Evolutionary conservation across 2,329 filamentous ascomycete genomes (phyloP), one percentile per base, ranked within the genome.

Genomic region (Colletotrichum sp.): DNA sequence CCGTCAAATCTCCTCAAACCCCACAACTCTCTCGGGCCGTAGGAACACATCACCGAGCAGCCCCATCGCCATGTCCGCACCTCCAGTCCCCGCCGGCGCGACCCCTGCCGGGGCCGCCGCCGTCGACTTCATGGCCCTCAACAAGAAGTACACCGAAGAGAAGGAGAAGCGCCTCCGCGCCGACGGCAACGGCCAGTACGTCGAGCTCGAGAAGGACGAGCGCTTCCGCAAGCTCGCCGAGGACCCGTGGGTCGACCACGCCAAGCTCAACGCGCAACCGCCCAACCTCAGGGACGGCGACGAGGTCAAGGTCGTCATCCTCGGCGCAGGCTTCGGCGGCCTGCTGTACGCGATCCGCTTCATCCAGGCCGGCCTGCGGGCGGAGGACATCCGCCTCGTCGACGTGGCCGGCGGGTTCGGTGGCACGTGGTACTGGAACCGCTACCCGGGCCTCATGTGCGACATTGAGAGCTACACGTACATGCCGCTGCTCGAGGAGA

Each of bases 381-480:
- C 79, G 8, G 73, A 84, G 0, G 85, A 87, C 9, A 84, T 89
- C n/a, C 82, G 83, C 1, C 75, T 89, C 0, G 80, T 87, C 27
- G 88, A 89, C 44, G 77, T 80, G 0, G 87, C 84, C 2, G 87
- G 86, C 12, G 87, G 86, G 6, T 85, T 88, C 30, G 88, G 88
- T 5, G 89, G 89, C 13, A 89, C 87, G 0, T 90, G 88, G 89
- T 89, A 88, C 74, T 89, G 88, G 86, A 89, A 89, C 76, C 82
- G 87, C 0, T 90, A 89, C 72, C 88, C 88, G 0, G 88, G 87
- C 0, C 80, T 89, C 9, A 85, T 86, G 77, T 93, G 91, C 79
- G 92, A 93, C 78, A 83, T 92, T 5, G 92, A 93, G 81, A 86
- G 87, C 68, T 92, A 90, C 78, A 85, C 87, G n/a, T 93, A 93